These are phyloP conservation scores for Chrysanthemum makinoi DNA, from an alignment of 129 eudicot genomes.

Conservation along the genomic window DNA sequence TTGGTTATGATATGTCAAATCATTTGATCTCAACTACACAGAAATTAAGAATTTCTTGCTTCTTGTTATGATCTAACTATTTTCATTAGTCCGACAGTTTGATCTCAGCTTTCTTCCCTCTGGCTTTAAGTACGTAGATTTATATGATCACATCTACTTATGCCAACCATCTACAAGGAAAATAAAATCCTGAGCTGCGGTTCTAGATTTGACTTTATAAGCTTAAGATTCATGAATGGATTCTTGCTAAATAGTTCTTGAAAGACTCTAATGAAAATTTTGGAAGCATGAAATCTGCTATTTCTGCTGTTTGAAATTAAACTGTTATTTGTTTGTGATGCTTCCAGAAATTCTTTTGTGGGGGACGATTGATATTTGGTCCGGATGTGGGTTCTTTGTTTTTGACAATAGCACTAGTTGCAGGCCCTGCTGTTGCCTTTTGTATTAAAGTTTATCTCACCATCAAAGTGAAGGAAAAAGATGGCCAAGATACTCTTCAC, in stretches of 20 bases:
- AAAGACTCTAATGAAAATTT: not conserved
- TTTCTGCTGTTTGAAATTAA: not conserved
- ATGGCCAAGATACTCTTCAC: conserved; percentile 19
- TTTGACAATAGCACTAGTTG: conserved; percentile 55
- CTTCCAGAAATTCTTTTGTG: conserved; percentile 72
- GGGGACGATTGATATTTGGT: conserved; percentile 95
- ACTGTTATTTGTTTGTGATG: conserved; percentile 10
- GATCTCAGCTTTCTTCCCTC: too few relatives aligned
- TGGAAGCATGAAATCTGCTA: not conserved
- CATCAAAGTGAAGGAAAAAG: conserved; percentile 34
- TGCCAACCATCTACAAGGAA: too few relatives aligned
- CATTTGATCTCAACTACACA: too few relatives aligned
- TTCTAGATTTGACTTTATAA: not conserved
- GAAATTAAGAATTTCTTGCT: too few relatives aligned
- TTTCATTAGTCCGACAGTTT: too few relatives aligned
- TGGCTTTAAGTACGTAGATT: too few relatives aligned
- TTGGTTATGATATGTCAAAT: too few relatives aligned
- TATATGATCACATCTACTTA: too few relatives aligned
- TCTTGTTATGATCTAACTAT: too few relatives aligned
- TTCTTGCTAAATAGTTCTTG: not conserved
- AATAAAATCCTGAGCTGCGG: too few relatives aligned
- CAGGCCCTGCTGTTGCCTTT: conserved; percentile 68
- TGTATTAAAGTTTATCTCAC: conserved; percentile 43
- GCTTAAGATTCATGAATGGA: not conserved
- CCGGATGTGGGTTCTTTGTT: conserved; percentile 82